Conservation (phyloP, 202 grass and related monocot genomes). For the Panicum hallii region DNA sequence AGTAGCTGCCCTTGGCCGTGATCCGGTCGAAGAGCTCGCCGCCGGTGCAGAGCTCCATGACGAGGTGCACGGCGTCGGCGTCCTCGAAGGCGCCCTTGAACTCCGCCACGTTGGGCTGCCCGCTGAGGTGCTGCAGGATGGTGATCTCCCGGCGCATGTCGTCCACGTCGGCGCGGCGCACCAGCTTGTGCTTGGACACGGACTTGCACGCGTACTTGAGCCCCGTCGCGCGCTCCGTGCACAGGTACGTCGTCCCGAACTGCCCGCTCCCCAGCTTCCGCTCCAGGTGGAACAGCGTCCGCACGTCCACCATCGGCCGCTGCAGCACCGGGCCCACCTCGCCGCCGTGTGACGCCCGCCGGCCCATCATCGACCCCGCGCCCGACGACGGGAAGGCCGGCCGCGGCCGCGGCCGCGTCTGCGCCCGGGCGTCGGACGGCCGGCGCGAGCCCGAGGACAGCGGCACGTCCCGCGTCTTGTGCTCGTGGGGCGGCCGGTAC, state of each 20-base stretch:
- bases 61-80: conserved; percentile 65
- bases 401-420: neutral
- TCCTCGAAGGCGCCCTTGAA: conserved; percentile 92
- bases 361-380: conserved; percentile 3
- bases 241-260: conserved; percentile 90
- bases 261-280: conserved; percentile 74
- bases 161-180: conserved; percentile 62
- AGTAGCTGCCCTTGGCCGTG: conserved; percentile 68
- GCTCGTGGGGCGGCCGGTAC: conserved; percentile 20
- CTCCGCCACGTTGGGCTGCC: conserved; percentile 87
- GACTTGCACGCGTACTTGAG: conserved; percentile 84
- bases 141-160: conserved; percentile 86
- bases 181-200: conserved; percentile 79
- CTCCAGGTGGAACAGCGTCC: conserved; percentile 55
- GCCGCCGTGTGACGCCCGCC: neutral
- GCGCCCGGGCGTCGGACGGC: conserved; percentile 4
- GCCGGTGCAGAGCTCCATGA: conserved; percentile 91
- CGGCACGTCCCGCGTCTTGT: neutral
- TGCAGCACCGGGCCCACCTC: conserved; percentile 45
- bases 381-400: neutral
- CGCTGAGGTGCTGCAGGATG: conserved; percentile 92
- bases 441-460: neutral
- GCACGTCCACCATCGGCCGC: conserved; percentile 68
- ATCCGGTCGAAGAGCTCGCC: conserved; percentile 92
- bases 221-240: conserved; percentile 65